These are phyloP conservation scores for Lactarius psammicola DNA, from an alignment of 768 basidiomycete genomes.

Conservation along the genomic window DNA sequence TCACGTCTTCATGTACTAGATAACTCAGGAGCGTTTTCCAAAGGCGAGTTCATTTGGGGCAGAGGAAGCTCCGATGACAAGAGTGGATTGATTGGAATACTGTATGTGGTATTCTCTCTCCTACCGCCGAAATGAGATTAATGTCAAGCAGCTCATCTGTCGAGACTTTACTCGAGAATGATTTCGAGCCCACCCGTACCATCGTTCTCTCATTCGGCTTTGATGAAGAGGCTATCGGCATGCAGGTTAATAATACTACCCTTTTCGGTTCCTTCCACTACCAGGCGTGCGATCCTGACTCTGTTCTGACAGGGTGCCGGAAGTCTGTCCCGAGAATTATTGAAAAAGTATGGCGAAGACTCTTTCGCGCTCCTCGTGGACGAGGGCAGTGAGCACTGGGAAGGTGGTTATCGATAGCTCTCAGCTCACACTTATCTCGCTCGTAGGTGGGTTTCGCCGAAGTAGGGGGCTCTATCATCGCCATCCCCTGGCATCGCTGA, in stretches of 20 bases:
- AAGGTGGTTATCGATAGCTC: background rate
- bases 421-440: background rate
- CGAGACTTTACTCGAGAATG: slow-evolving; percentile 41
- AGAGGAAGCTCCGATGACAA: slow-evolving; percentile 40
- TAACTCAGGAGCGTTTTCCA: background rate
- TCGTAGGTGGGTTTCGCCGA: slow-evolving; percentile 50
- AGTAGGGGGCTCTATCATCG: slow-evolving; percentile 53
- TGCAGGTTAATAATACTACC: slow-evolving; percentile 23
- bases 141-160: slow-evolving; percentile 35
- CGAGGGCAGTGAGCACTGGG: slow-evolving; percentile 64
- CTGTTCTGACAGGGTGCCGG: slow-evolving; percentile 50
- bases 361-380: slow-evolving; percentile 80
- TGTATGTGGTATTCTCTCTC: slow-evolving; percentile 30
- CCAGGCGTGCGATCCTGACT: background rate
- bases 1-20: no score
- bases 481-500: slow-evolving; percentile 65
- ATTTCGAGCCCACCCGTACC: slow-evolving; percentile 39
- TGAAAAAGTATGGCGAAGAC: slow-evolving; percentile 63
- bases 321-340: slow-evolving; percentile 47
- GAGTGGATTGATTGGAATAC: slow-evolving; percentile 36
- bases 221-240: slow-evolving; percentile 42
- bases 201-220: slow-evolving; percentile 38
- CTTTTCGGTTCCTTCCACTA: background rate
- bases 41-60: slow-evolving; percentile 37
- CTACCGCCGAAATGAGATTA: background rate